Base-by-base conservation (phyloP, 768 basidiomycete species). In the Lentinula guzmanii region DNA sequence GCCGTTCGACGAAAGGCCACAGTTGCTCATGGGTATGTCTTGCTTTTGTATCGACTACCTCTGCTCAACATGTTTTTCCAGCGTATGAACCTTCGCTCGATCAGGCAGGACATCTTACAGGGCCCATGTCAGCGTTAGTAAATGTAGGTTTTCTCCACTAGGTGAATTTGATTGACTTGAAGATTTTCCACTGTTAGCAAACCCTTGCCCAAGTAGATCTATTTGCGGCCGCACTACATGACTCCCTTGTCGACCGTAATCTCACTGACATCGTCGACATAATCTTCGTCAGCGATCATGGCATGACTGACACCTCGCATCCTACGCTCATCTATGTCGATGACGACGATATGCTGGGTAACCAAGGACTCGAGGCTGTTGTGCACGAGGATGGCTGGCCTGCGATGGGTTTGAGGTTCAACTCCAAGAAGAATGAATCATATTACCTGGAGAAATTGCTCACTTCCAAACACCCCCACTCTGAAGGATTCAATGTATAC, bases 381-480 rank as follows among this genome's bases (percentile, higher is more conserved):
- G 81, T 84, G 60, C 90, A 93, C 67, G 80, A 85, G 64, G 94
- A 96, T 63, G 90, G 95, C 45, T 95, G 93, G 93, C 95, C 94
- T 10, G 83, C 88, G 1, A 89, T 93, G 79, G 95, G 95, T 2
- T 72, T 97, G 56, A 83, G 94, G 28, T 93, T 96, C 76, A 69
- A 75, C 16, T 65, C 79, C 1, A 74, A 72, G n/a, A 77, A 81
- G 1, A 89, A 95, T 69, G 73, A 75, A 10, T 75, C 81, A 9
- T 75, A 79, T 43, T 82, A 89, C 63, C 73, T 90, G 34, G 72
- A 82, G 16, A 69, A 78, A 28, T 77, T 95, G 42, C 64, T 79
- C 15, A 73, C 72, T 5, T 85, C 87, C 11, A n/a, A 60, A 52
- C 50, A 60, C 15, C 73, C 74, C 52, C 81, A 87, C 65, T 71